Evolutionary conservation across 306 rosid species (phyloP).

Genomic region (Pyrus betulifolia): DNA sequence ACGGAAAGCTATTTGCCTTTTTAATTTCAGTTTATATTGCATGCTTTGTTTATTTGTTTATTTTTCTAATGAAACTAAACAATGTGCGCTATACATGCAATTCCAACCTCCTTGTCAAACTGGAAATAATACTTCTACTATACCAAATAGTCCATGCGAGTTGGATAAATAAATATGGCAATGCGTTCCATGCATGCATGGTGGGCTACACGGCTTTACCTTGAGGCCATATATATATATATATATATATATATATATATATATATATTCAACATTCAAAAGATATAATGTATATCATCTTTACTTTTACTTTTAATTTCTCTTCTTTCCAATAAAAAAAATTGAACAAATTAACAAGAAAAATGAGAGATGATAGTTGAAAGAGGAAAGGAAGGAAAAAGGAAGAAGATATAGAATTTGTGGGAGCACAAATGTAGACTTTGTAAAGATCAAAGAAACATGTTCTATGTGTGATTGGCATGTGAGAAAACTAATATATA

Average conservation of each 20-base stretch:
- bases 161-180: neutral
- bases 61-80: neutral
- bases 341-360: neutral
- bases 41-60: neutral
- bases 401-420: neutral
- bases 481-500: neutral
- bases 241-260: too few relatives aligned
- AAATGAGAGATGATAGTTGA: neutral
- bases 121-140: neutral
- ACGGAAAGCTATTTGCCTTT: neutral
- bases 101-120: slow-evolving; percentile 2
- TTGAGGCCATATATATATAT: too few relatives aligned
- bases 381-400: neutral
- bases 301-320: neutral
- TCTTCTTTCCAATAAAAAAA: neutral
- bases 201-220: neutral
- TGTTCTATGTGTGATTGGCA: neutral
- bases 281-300: too few relatives aligned
- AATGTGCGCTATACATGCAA: neutral
- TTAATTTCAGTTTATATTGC: neutral
- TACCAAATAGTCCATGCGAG: neutral
- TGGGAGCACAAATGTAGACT: neutral
- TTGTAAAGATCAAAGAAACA: neutral
- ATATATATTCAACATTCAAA: too few relatives aligned
- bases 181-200: neutral